phyloP scores from a whole-genome alignment of 2,329 filamentous ascomycete genomes.

The Nigrograna mackinnonii region DNA sequence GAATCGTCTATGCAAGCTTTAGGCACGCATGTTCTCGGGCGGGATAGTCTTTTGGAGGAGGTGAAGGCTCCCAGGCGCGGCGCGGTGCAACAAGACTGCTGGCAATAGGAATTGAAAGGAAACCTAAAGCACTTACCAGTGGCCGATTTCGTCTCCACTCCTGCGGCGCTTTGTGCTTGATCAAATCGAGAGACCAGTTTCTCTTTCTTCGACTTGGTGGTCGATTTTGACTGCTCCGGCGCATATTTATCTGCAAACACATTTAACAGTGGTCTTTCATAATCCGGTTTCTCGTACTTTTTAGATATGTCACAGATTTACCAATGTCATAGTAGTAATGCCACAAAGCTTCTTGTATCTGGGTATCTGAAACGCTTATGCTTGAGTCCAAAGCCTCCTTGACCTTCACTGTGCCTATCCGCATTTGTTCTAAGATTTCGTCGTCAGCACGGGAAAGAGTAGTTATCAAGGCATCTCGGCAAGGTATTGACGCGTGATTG shows the following conservation, averaged over 20 bases:
- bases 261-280: too few species aligned
- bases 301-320: constrained; percentile 81
- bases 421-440: constrained; percentile 56
- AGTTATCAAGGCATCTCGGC: too few species aligned
- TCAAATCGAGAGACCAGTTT: constrained; percentile 51
- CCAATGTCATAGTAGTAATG: constrained; percentile 94
- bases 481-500: too few species aligned
- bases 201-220: constrained; percentile 37
- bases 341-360: constrained; percentile 91
- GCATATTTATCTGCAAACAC: constrained; percentile 29
- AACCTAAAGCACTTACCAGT: constrained; percentile 48
- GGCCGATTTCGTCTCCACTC: constrained; percentile 42
- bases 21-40: constrained; percentile 4
- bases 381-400: constrained; percentile 66
- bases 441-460: too few species aligned
- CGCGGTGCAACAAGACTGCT: constrained; percentile 12
- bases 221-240: constrained; percentile 23
- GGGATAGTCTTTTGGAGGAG: too few species aligned
- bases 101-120: constrained; percentile 1
- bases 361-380: constrained; percentile 64
- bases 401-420: constrained; percentile 68
- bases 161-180: constrained; percentile 44
- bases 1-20: constrained; percentile 5
- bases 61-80: constrained; percentile 3
- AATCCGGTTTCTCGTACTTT: too few species aligned